Evolutionary conservation across 2,329 filamentous ascomycete genomes (phyloP).

Genomic region (Paraphoma sp.): DNA sequence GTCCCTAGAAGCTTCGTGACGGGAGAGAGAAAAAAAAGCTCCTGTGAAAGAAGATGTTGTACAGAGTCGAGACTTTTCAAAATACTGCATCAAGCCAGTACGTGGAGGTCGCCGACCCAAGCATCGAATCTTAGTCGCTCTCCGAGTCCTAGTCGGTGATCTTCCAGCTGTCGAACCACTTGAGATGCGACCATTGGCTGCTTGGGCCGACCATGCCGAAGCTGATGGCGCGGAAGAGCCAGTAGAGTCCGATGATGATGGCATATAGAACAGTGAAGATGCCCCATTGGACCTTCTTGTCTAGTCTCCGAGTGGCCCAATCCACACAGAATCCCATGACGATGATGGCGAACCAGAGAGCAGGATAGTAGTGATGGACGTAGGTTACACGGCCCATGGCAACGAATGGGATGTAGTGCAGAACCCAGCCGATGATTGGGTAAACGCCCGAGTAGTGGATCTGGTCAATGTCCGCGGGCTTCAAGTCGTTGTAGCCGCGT

Average conservation of each 20-base stretch:
- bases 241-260: constrained; percentile 79
- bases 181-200: constrained; percentile 86
- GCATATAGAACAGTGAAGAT: constrained; percentile 79
- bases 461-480: constrained; percentile 81
- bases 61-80: background rate
- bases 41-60: constrained; percentile 11
- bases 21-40: constrained; percentile 1
- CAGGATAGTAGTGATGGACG: constrained; percentile 98
- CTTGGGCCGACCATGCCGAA: constrained; percentile 93
- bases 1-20: constrained; percentile 9
- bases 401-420: constrained; percentile 95
- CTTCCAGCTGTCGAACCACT: constrained; percentile 90
- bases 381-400: constrained; percentile 99
- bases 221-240: constrained; percentile 90
- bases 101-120: background rate
- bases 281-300: constrained; percentile 67
- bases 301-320: constrained; percentile 76
- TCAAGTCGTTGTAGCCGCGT: constrained; percentile 87
- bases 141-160: constrained; percentile 67
- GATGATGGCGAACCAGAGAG: constrained; percentile 95
- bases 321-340: constrained; percentile 86
- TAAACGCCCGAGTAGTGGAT: constrained; percentile 95
- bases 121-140: background rate
- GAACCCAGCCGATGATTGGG: constrained; percentile 89
- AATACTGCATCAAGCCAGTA: background rate